Conservation (phyloP, 179 eudicot species). For the Gypsophila paniculata region DNA sequence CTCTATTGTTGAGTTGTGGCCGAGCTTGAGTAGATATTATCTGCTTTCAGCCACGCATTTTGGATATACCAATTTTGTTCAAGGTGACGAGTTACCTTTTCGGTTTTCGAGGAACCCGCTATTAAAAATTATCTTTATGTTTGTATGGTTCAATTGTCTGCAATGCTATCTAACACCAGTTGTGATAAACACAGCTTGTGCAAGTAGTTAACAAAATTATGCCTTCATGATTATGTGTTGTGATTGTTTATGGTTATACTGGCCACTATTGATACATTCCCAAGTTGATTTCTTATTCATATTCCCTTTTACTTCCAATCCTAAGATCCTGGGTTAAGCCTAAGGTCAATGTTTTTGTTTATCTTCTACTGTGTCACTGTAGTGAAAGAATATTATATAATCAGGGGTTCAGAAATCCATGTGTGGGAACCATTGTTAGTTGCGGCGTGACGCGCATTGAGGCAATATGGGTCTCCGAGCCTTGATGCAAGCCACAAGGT, state of each 20-base stretch:
- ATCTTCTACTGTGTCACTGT: neutral
- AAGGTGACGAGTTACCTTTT: slow-evolving; percentile 1
- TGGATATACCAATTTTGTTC: neutral
- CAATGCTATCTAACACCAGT: neutral
- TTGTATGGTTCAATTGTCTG: neutral
- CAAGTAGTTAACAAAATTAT: neutral
- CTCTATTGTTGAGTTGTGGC: slow-evolving; percentile 9
- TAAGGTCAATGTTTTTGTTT: neutral
- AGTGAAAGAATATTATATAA: neutral
- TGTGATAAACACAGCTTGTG: neutral
- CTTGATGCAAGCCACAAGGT: neutral
- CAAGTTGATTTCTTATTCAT: neutral
- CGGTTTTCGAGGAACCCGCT: slow-evolving; percentile 2
- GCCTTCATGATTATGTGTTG: neutral
- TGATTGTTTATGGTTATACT: neutral
- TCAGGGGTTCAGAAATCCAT: neutral
- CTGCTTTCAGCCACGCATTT: slow-evolving; percentile 4
- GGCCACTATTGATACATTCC: neutral
- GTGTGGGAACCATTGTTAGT: neutral
- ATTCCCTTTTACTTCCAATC: neutral
- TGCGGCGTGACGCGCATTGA: neutral
- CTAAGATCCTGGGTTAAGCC: neutral
- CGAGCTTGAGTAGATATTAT: slow-evolving; percentile 3
- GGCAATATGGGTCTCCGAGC: neutral
- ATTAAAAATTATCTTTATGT: neutral